A percentile compares a stretch with the other conserved stretches of the same genome.
Evolutionary conservation across 371 early-diverging fungal species (phyloP).

Genomic region (Mucor indicus): DNA sequence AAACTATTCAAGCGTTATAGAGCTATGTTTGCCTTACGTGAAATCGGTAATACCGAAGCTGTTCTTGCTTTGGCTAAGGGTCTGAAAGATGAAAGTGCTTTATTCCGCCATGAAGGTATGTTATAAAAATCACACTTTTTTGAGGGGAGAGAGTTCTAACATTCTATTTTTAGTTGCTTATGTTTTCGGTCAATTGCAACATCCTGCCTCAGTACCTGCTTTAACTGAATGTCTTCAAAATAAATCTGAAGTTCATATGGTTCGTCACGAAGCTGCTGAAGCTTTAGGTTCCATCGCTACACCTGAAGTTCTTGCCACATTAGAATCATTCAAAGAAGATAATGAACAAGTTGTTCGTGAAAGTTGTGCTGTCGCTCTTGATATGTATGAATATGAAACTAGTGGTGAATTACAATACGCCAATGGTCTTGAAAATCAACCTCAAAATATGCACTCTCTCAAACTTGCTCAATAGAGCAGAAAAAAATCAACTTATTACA

Average conservation of each 20-base stretch:
- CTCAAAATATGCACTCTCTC: slow-evolving; percentile 40
- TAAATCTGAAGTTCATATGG: slow-evolving; percentile 88
- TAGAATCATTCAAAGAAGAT: slow-evolving; percentile 75
- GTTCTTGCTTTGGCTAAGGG: slow-evolving; percentile 89
- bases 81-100: slow-evolving; percentile 76
- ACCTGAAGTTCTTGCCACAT: slow-evolving; percentile 77
- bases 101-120: slow-evolving; percentile 96
- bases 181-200: slow-evolving; percentile 99
- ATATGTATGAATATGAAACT: slow-evolving; percentile 95
- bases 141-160: not conserved
- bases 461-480: slow-evolving; percentile 18
- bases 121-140: not conserved
- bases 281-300: slow-evolving; percentile 99
- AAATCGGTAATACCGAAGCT: slow-evolving; percentile 83
- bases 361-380: slow-evolving; percentile 95
- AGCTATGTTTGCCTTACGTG: slow-evolving; percentile 98
- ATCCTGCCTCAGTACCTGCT: slow-evolving; percentile 85
- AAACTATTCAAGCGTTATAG: slow-evolving; percentile 94
- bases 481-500: not conserved
- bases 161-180: slow-evolving; percentile 64
- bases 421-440: slow-evolving; percentile 17
- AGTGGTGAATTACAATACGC: slow-evolving; percentile 24
- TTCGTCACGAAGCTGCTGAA: slow-evolving; percentile 99
- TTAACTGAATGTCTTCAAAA: slow-evolving; percentile 77
- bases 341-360: slow-evolving; percentile 92